Conservation (phyloP, 106 monocot genomes). For the Posidonia australis region DNA sequence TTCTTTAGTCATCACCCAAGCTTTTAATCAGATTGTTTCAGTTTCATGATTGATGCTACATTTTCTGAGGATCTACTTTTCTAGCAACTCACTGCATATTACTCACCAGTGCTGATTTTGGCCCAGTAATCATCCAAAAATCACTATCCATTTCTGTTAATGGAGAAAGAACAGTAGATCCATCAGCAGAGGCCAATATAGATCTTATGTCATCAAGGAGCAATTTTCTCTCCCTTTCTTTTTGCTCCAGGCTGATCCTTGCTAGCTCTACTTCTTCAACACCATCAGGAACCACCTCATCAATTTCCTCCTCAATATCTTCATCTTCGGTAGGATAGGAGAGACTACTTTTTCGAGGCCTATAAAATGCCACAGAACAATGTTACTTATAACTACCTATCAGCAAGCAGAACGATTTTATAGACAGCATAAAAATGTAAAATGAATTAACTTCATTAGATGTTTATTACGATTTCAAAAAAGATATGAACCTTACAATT, state of each 20-base stretch:
- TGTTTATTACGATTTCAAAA: too few relatives aligned
- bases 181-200: constrained; percentile 27
- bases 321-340: constrained; percentile 72
- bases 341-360: constrained; percentile 69
- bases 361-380: constrained; percentile 8
- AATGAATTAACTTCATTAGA: too few relatives aligned
- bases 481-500: too few relatives aligned
- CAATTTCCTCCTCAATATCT: constrained; percentile 75
- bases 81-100: not conserved
- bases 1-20: too few relatives aligned
- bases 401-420: too few relatives aligned
- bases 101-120: constrained; percentile 60
- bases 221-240: constrained; percentile 77
- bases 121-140: constrained; percentile 60
- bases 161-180: constrained; percentile 9
- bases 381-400: too few relatives aligned
- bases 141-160: constrained; percentile 28
- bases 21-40: too few relatives aligned
- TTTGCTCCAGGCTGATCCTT: constrained; percentile 71
- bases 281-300: constrained; percentile 95
- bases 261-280: constrained; percentile 97
- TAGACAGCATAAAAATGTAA: too few relatives aligned
- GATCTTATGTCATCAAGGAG: constrained; percentile 77
- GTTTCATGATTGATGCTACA: too few relatives aligned
- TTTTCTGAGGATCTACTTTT: not conserved